Base-by-base conservation (phyloP, 495 filamentous ascomycete genomes). In the Penicillium argentinense region DNA sequence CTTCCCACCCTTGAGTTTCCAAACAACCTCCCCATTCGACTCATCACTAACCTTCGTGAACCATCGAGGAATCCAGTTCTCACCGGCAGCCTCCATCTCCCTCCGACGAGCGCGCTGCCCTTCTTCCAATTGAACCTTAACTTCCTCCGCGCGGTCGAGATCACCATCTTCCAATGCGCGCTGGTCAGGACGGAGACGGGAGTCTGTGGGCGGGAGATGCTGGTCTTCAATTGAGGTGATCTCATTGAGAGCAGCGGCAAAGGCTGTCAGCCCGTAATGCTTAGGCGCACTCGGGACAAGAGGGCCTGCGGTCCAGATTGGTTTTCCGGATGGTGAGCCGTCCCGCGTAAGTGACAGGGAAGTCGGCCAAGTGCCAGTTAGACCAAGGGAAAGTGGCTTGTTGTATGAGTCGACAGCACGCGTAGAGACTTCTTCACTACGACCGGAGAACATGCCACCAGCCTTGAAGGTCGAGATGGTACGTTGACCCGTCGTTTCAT, bases 371-470 rank as follows among this genome's bases (percentile, higher is more conserved):
- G 88, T 91, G 4, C 93, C 93, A 0, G 65, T 59, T 9, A 96
- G 71, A 14, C 85, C 80, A 6, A 84, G 67, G 2, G 86, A 74
- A 0, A 82, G 64, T 7, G 78, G 73, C 11, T 64, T 58, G 41
- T 88, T 88, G 44, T 85, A 72, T 0, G 78, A 56, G 40, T 86
- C 84, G 47, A 83, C 84, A 8, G 79, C 74, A 55, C 88, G 82
- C 12, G 91, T 85, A 16, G 75, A 70, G 22, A 97, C 87, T 47
- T 98, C 93, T 61, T 98, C 93, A 54, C 85, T 87, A 47, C 93
- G 83, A 22, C 93, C 93, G 19, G 91, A 88, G 68, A 97, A 98
- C 87, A 97, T 95, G 53, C 93, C 91, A 54, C 91, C 91, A 18
- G 84, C 75, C 56, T 95, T 93, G 70, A 98, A 98, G 50, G 89